phyloP scores from a whole-genome alignment of 1,284 basidiomycete genomes.

The Cronartium quercuum region DNA sequence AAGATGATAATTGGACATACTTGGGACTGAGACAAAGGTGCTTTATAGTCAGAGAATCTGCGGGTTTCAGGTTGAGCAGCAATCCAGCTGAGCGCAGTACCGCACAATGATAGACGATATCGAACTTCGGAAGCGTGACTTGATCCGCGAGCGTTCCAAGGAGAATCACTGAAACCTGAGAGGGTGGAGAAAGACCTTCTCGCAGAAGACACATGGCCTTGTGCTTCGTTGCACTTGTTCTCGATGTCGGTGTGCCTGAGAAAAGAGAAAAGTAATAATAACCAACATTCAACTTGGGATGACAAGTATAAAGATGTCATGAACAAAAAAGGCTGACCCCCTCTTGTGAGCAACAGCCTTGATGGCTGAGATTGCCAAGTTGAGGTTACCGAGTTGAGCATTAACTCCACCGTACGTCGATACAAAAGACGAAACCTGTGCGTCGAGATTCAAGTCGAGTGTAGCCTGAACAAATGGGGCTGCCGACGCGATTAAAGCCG shows the following conservation, averaged over 20 bases:
- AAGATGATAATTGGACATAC: too few relatives aligned
- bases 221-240: slow-evolving; percentile 6
- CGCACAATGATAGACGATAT: slow-evolving; percentile 13
- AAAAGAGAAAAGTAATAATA: background rate
- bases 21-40: background rate
- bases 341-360: too few relatives aligned
- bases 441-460: too few relatives aligned
- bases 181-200: slow-evolving; percentile 2
- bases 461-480: too few relatives aligned
- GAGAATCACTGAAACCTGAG: slow-evolving; percentile 12
- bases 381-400: too few relatives aligned
- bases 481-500: too few relatives aligned
- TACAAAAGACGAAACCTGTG: too few relatives aligned
- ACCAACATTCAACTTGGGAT: too few relatives aligned
- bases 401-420: too few relatives aligned
- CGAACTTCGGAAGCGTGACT: background rate
- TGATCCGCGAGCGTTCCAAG: slow-evolving; percentile 23
- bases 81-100: background rate
- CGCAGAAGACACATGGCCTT: slow-evolving; percentile 3
- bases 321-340: too few relatives aligned
- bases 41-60: background rate
- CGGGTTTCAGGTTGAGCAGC: slow-evolving; percentile 10
- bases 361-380: too few relatives aligned
- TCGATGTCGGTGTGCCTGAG: slow-evolving; percentile 9
- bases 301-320: too few relatives aligned